phyloP scores from a whole-genome alignment of 1,284 basidiomycete genomes.

The Somion occarium region DNA sequence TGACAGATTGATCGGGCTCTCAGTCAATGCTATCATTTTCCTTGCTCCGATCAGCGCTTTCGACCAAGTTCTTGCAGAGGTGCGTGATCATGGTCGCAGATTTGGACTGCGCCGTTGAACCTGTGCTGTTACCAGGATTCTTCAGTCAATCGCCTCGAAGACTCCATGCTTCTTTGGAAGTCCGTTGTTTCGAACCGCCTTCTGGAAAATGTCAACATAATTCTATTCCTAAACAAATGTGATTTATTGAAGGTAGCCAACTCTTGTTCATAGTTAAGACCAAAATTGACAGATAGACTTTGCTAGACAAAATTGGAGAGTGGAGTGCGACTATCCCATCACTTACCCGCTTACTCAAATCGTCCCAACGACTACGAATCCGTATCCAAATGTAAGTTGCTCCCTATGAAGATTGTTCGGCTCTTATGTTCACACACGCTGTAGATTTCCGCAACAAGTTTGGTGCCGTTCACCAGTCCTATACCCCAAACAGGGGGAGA shows the following conservation, averaged over 20 bases:
- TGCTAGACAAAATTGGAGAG: conserved; percentile 58
- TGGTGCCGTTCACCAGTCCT: conserved; percentile 58
- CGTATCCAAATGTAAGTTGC: conserved; percentile 59
- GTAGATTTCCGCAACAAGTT: conserved; percentile 74
- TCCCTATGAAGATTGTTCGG: conserved; percentile 2
- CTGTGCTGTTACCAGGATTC: too few relatives aligned
- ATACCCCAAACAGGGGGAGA: conserved; percentile 61
- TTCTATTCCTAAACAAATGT: conserved; percentile 68
- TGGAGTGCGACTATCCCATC: conserved; percentile 62
- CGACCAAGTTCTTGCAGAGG: conserved; percentile 75
- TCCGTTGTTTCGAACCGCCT: conserved; percentile 64
- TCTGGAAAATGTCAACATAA: conserved; percentile 62
- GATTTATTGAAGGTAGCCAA: conserved; percentile 14
- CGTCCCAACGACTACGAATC: conserved; percentile 70
- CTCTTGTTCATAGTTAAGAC: too few relatives aligned
- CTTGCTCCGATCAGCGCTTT: conserved; percentile 80
- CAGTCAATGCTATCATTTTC: conserved; percentile 81
- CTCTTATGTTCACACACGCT: conserved; percentile 1
- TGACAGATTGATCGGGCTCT: background rate
- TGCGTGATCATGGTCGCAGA: conserved; percentile 23
- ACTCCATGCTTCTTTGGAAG: conserved; percentile 70
- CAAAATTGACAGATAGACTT: conserved; percentile 1
- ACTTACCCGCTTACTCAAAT: conserved; percentile 65
- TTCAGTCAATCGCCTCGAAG: conserved; percentile 68
- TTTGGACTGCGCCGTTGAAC: background rate